phyloP scores from a whole-genome alignment of 176 grass and related monocot genomes.

The Aechmea fasciata region DNA sequence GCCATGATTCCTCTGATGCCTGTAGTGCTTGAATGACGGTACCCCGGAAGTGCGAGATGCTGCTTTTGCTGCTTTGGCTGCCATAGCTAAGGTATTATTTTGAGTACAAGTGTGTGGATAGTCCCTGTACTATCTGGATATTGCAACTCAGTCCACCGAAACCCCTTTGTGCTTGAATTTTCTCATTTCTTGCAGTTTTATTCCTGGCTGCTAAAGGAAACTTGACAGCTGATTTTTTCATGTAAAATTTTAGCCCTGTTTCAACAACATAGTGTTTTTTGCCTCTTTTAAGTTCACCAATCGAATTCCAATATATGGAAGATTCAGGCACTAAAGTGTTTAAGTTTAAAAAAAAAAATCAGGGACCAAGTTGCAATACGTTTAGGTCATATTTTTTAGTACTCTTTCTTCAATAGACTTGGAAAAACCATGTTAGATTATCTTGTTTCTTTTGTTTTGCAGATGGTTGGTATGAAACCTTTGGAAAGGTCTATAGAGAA shows the following conservation, averaged over 20 bases:
- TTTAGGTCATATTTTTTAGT: neutral
- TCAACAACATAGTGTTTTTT: too few relatives aligned
- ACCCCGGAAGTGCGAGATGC: conserved; percentile 91
- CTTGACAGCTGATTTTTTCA: too few relatives aligned
- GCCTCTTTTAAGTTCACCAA: too few relatives aligned
- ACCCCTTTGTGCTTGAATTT: neutral
- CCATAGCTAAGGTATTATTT: conserved; percentile 79
- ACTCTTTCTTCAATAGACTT: neutral
- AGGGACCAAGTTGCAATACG: neutral
- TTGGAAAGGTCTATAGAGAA: conserved; percentile 93
- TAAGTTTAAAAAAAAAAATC: too few relatives aligned
- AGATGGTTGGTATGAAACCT: conserved; percentile 99
- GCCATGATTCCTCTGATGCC: neutral
- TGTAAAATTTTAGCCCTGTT: too few relatives aligned
- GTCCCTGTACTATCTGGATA: too few relatives aligned
- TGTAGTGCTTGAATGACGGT: conserved; percentile 94
- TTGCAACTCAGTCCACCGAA: too few relatives aligned
- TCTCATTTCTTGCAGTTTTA: neutral
- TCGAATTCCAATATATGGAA: too few relatives aligned
- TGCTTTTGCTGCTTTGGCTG: conserved; percentile 73
- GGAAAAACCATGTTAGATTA: neutral
- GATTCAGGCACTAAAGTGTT: too few relatives aligned
- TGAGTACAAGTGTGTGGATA: too few relatives aligned
- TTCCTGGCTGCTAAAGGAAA: too few relatives aligned
- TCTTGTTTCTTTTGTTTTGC: conserved; percentile 24